Base-by-base conservation (phyloP, 2,329 filamentous ascomycete genomes). In the Colletotrichum magnum region DNA sequence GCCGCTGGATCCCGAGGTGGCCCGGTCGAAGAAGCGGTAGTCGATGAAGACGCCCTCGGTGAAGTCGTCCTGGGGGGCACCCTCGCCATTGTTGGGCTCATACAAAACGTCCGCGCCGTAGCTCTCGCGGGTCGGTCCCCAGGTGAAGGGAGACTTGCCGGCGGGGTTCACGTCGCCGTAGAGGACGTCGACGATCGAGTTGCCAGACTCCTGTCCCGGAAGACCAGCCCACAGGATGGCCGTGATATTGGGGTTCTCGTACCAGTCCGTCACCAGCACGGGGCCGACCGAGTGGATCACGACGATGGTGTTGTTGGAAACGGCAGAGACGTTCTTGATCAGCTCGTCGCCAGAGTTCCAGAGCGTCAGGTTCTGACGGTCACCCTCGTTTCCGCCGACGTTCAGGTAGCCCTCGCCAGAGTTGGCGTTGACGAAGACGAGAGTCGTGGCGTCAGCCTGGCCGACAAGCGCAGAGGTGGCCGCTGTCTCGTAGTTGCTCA, bases 391-490 rank as follows among this genome's bases (percentile, higher is more conserved):
- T 62, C 89, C 92, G 71, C 95, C 95, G 1, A 97, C 88, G 32
- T 82, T 87, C 76, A 98, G 94, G 82, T 89, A 98, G 6, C 94
- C 94, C 81, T 98, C 96, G 61, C 95, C 95, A 4, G 92, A 89
- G 77, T 95, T 87, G 15, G 94, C 91, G 73, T 97, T 97, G 76
- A 93, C 95, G 75, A 98, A 98, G 12, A 98, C 94, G 50, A 99
- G 87, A 72, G 95, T 85, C 0, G 91, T 90, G 15, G 89, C 90
- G 66, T 90, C 83, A n/a, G 88, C 85, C 73, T 92, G 87, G 9
- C 82, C 82, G 13, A 92, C 82, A 2, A 97, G 79, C 0, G 79
- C 83, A 73, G 89, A 80, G 54, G 90, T 90, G 77, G 93, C 77
- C 81, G 84, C 77, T 85, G 91, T 75, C 79, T 89, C 81, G 74